phyloP scores from a whole-genome alignment of 805 yeast genomes.

The Wickerhamiella occidentalis region DNA sequence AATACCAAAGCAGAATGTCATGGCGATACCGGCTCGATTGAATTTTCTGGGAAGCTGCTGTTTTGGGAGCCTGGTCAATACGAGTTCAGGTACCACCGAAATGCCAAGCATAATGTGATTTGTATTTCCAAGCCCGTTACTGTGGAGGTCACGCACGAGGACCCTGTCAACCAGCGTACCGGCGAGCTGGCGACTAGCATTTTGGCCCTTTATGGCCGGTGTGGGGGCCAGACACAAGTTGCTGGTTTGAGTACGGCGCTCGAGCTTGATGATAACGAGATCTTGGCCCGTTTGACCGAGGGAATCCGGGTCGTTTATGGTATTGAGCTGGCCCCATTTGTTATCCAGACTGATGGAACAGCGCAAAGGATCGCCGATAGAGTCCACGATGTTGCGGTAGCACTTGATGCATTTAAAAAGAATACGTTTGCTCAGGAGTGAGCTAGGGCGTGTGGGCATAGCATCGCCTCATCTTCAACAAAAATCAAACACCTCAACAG shows the following conservation, averaged over 20 bases:
- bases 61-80: slow-evolving; percentile 59
- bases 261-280: slow-evolving; percentile 12
- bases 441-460: too few species aligned
- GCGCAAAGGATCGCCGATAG: slow-evolving; percentile 11
- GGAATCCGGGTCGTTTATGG: slow-evolving; percentile 11
- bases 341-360: slow-evolving; percentile 13
- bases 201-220: slow-evolving; percentile 1
- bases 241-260: slow-evolving; percentile 4
- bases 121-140: slow-evolving; percentile 56
- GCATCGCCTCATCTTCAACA: neutral
- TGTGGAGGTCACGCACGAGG: slow-evolving; percentile 32
- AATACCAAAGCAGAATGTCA: slow-evolving; percentile 18
- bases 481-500: slow-evolving; percentile 1
- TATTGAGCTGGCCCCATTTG: slow-evolving; percentile 17
- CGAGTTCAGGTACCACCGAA: slow-evolving; percentile 61
- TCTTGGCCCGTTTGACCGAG: slow-evolving; percentile 15
- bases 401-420: slow-evolving; percentile 4
- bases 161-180: slow-evolving; percentile 26
- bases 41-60: slow-evolving; percentile 38
- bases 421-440: neutral
- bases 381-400: slow-evolving; percentile 2
- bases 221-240: neutral
- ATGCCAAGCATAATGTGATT: slow-evolving; percentile 57
- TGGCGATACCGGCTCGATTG: slow-evolving; percentile 34
- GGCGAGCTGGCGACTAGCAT: slow-evolving; percentile 24